Conservation (phyloP, 208 protist genomes). For the Naegleria fowleri region DNA sequence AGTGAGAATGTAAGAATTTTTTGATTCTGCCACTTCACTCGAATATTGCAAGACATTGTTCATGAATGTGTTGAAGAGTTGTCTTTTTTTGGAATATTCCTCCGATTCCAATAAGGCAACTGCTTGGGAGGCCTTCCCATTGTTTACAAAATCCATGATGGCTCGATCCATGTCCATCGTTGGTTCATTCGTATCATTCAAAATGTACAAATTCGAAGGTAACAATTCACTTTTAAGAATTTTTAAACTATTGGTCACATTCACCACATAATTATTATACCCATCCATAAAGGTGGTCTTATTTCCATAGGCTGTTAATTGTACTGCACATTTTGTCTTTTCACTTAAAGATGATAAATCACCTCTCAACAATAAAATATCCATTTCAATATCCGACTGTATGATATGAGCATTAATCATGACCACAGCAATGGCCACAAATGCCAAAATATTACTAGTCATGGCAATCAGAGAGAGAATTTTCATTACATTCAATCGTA, state of each 20-base stretch:
- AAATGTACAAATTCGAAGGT: background rate
- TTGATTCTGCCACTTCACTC: background rate
- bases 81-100: background rate
- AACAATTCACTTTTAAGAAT: background rate
- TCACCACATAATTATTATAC: background rate
- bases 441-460: background rate
- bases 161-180: background rate
- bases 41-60: background rate
- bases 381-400: background rate
- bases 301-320: background rate
- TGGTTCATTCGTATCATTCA: background rate
- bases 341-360: background rate
- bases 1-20: background rate
- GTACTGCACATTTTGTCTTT: background rate
- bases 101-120: background rate
- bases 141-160: background rate
- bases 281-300: background rate
- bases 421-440: background rate
- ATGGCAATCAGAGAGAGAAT: background rate
- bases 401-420: background rate
- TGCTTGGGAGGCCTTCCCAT: background rate
- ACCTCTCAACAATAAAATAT: background rate
- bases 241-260: background rate
- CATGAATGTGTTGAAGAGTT: background rate
- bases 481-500: background rate